A percentile compares a stretch with the other conserved stretches of the same genome.
Evolutionary conservation across 1,284 basidiomycete genomes (phyloP).

Genomic region (Limonomyces culmigenus): DNA sequence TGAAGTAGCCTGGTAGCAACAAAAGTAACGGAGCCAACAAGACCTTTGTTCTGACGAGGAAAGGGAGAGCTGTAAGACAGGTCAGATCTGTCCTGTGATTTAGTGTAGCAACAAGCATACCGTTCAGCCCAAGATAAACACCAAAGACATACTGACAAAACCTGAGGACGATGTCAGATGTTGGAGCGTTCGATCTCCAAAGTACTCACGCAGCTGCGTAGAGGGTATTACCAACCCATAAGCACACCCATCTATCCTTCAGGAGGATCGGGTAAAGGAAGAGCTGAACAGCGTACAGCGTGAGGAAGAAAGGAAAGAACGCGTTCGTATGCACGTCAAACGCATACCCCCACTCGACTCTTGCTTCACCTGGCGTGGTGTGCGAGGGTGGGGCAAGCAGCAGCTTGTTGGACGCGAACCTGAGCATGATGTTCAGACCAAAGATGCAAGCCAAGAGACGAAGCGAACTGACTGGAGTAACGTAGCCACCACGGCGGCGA

Average conservation of each 20-base stretch:
- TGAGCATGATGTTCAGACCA: constrained; percentile 12
- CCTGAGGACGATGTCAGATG: constrained; percentile 19
- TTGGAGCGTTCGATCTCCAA: too few relatives aligned
- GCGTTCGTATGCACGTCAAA: constrained; percentile 93
- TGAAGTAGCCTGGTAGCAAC: constrained; percentile 67
- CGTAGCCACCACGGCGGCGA: too few relatives aligned
- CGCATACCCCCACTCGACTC: constrained; percentile 82
- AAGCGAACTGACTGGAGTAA: constrained; percentile 2
- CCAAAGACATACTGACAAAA: constrained; percentile 84
- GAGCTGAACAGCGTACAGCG: constrained; percentile 74
- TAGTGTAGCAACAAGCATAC: constrained; percentile 18
- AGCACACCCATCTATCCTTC: constrained; percentile 77
- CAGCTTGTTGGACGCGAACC: constrained; percentile 56
- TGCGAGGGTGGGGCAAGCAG: constrained; percentile 61
- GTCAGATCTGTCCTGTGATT: constrained; percentile 2
- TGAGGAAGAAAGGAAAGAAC: constrained; percentile 85
- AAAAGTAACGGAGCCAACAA: constrained; percentile 66
- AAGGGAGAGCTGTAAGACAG: constrained; percentile 59
- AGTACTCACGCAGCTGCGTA: constrained; percentile 63
- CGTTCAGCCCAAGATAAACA: constrained; percentile 76
- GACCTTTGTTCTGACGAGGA: constrained; percentile 75
- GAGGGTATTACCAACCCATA: constrained; percentile 87
- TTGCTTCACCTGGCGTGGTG: constrained; percentile 51
- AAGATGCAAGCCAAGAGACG: not conserved
- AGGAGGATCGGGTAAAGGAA: constrained; percentile 71